Percentiles rank a stretch among this genome's conserved stretches.
These are phyloP conservation scores for Deinandra increscens DNA, from an alignment of 129 eudicot species.

Conservation along the genomic window DNA sequence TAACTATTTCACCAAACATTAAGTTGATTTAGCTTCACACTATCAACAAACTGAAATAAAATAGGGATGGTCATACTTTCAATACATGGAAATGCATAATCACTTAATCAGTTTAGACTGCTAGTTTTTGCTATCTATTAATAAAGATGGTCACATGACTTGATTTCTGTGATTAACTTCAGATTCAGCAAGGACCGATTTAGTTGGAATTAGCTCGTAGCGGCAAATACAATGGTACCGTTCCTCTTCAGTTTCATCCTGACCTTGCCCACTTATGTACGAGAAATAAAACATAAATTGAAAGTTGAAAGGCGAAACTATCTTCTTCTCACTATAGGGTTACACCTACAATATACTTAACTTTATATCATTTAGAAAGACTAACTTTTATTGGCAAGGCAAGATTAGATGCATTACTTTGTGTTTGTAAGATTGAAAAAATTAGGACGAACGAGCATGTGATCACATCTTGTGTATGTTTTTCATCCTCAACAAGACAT, in stretches of 20 bases:
- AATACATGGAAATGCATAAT: too few relatives aligned
- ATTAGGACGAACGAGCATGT: neutral
- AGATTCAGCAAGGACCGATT: conserved; percentile 19
- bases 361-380: neutral
- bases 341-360: neutral
- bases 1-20: too few relatives aligned
- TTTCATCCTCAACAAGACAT: conserved; percentile 2
- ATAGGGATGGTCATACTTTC: too few relatives aligned
- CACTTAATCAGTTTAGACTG: too few relatives aligned
- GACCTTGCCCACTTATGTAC: neutral
- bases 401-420: conserved; percentile 12
- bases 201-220: conserved; percentile 13
- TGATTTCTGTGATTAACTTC: conserved; percentile 19
- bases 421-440: conserved; percentile 17
- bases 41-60: too few relatives aligned
- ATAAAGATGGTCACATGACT: too few relatives aligned
- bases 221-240: conserved; percentile 26
- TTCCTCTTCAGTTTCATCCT: neutral
- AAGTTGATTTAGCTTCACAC: too few relatives aligned
- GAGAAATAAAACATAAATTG: neutral
- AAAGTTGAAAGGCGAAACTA: too few relatives aligned
- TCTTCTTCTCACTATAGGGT: neutral
- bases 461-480: neutral
- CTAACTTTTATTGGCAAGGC: neutral
- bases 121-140: too few relatives aligned